Percentiles rank a stretch among this genome's conserved stretches.
phyloP scores from a whole-genome alignment of 164 flowering plant species.

The Umbilicus rupestris region DNA sequence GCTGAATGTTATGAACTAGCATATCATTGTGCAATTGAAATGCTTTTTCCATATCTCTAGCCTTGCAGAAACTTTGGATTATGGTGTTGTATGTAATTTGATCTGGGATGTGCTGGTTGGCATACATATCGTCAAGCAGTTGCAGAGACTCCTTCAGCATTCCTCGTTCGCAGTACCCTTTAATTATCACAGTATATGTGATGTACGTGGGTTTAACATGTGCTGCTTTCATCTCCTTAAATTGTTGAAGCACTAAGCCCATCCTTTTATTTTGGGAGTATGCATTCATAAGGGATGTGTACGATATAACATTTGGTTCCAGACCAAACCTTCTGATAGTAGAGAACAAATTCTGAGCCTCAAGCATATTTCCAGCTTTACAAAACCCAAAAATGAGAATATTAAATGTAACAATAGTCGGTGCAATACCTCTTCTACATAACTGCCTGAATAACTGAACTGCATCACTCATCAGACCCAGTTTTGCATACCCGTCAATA shows the following conservation, averaged over 20 bases:
- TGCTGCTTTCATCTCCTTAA: slow-evolving; percentile 40
- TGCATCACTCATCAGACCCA: slow-evolving; percentile 38
- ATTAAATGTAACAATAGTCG: slow-evolving; percentile 64
- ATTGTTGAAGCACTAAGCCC: slow-evolving; percentile 25
- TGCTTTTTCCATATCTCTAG: slow-evolving; percentile 27
- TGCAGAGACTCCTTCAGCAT: slow-evolving; percentile 31
- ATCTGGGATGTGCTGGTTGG: slow-evolving; percentile 45
- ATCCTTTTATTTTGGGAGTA: slow-evolving; percentile 37
- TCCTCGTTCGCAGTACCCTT: slow-evolving; percentile 45
- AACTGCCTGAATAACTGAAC: slow-evolving; percentile 29
- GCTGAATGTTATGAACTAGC: slow-evolving; percentile 37
- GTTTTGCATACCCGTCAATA: slow-evolving; percentile 62
- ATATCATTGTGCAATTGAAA: slow-evolving; percentile 35
- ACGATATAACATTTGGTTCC: slow-evolving; percentile 49
- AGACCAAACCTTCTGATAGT: slow-evolving; percentile 28
- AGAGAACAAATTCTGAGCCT: slow-evolving; percentile 35
- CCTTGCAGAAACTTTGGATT: slow-evolving; percentile 55
- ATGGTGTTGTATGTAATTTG: slow-evolving; percentile 55
- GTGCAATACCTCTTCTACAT: slow-evolving; percentile 33
- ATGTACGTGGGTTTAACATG: slow-evolving; percentile 38
- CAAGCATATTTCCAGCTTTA: slow-evolving; percentile 28
- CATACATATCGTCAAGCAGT: slow-evolving; percentile 36
- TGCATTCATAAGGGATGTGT: slow-evolving; percentile 66
- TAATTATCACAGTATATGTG: slow-evolving; percentile 58
- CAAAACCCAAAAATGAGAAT: slow-evolving; percentile 66